Evolutionary conservation across 2,329 filamentous ascomycete species (phyloP).

Genomic region (Metarhizium album): DNA sequence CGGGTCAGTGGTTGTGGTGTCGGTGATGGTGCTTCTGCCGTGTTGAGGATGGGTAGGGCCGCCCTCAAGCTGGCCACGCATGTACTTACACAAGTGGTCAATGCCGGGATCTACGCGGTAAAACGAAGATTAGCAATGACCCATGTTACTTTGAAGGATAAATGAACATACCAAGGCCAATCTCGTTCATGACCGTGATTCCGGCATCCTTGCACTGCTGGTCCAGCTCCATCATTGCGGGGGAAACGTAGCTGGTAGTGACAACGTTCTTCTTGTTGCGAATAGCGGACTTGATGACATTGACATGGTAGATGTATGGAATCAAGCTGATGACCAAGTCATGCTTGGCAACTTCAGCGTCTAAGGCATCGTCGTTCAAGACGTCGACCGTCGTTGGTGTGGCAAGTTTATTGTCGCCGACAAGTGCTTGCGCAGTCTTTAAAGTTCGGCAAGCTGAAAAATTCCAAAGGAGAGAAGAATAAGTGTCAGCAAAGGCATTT

Average conservation of each 20-base stretch:
- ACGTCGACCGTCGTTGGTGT: conserved; percentile 78
- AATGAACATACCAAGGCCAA: conserved; percentile 44
- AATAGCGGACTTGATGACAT: conserved; percentile 89
- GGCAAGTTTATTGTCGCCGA: conserved; percentile 60
- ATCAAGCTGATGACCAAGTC: conserved; percentile 76
- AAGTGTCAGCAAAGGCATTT: background rate
- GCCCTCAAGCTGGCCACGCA: background rate
- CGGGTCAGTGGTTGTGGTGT: background rate
- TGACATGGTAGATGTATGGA: conserved; percentile 81
- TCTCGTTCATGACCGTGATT: conserved; percentile 97
- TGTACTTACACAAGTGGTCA: conserved; percentile 44
- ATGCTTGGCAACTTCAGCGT: conserved; percentile 68
- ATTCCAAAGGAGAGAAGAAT: background rate
- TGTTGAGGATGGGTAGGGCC: too few species aligned
- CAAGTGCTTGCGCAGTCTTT: conserved; percentile 63
- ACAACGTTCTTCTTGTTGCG: conserved; percentile 92
- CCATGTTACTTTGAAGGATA: background rate
- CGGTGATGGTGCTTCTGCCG: background rate
- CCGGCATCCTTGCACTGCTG: conserved; percentile 74
- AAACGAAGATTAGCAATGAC: background rate
- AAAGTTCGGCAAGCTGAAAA: conserved; percentile 68
- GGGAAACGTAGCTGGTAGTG: conserved; percentile 87
- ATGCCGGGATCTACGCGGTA: conserved; percentile 53
- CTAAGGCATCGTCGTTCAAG: conserved; percentile 62
- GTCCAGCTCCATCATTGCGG: conserved; percentile 85